Conservation (phyloP, 108 stramenopile species). For the Skeletonema marinoi region DNA sequence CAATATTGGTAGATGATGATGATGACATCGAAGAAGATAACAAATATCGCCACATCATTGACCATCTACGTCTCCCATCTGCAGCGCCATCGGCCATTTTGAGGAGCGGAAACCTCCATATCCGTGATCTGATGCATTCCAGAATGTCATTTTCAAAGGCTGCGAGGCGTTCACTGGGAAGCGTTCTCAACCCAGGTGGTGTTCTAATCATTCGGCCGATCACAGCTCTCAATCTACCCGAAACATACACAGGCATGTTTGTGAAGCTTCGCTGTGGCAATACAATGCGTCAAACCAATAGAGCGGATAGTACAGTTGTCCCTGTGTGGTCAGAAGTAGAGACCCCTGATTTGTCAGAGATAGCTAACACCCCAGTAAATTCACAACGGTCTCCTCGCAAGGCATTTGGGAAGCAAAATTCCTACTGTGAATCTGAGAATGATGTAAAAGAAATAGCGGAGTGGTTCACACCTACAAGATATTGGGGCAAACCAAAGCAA, state of each 20-base stretch:
- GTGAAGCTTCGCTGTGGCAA: conserved; percentile 75
- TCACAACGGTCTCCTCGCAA: background rate
- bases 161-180: conserved; percentile 48
- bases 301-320: conserved; percentile 74
- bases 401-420: background rate
- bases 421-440: background rate
- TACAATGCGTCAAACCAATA: conserved; percentile 43
- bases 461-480: conserved; percentile 27
- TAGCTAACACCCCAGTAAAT: background rate
- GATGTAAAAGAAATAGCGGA: conserved; percentile 37
- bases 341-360: background rate
- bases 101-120: conserved; percentile 23
- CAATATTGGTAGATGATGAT: background rate
- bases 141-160: conserved; percentile 61
- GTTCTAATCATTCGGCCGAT: conserved; percentile 79
- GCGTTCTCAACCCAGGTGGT: conserved; percentile 75
- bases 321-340: conserved; percentile 65
- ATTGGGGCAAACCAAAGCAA: conserved; percentile 42
- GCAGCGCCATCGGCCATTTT: conserved; percentile 13
- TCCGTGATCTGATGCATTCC: conserved; percentile 28
- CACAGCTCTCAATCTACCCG: conserved; percentile 79
- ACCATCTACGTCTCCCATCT: conserved; percentile 26
- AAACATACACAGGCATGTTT: conserved; percentile 70
- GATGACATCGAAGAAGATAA: background rate
- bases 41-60: background rate